Conservation (phyloP, 129 eudicot species). For the Flaveria trinervia region DNA sequence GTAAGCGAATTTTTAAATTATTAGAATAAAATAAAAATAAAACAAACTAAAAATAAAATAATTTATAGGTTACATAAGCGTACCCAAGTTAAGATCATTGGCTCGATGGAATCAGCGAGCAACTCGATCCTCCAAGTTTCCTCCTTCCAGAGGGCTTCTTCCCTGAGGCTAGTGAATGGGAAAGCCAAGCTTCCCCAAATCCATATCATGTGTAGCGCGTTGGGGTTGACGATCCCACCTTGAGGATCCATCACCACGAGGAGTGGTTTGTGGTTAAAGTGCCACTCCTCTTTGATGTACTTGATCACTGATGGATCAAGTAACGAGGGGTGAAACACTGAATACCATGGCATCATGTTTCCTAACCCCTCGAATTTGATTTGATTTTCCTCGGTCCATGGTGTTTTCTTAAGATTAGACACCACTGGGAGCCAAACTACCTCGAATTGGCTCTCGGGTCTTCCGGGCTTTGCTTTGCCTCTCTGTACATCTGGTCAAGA, state of each 20-base stretch:
- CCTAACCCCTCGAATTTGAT: constrained; percentile 44
- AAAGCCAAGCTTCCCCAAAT: constrained; percentile 86
- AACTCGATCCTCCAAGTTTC: constrained; percentile 75
- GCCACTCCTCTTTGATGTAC: constrained; percentile 76
- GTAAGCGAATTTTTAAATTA: no score
- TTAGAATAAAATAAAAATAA: neutral
- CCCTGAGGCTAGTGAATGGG: constrained; percentile 68
- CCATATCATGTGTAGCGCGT: constrained; percentile 88
- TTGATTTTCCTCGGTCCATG: constrained; percentile 45
- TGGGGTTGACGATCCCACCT: constrained; percentile 61
- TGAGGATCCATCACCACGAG: constrained; percentile 87
- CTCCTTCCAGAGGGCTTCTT: constrained; percentile 70
- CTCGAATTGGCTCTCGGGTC: constrained; percentile 65
- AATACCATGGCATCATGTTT: constrained; percentile 79
- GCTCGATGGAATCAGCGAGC: constrained; percentile 76
- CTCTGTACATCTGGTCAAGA: constrained; percentile 63
- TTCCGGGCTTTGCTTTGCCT: constrained; percentile 49
- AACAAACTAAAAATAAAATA: neutral
- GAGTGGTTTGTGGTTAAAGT: constrained; percentile 65
- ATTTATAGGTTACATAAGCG: neutral
- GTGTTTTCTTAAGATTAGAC: constrained; percentile 31
- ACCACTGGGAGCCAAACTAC: constrained; percentile 82
- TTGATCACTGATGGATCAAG: constrained; percentile 66
- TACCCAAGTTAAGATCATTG: constrained; percentile 64
- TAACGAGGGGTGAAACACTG: constrained; percentile 68